Conservation (phyloP, 177 flowering plant genomes). For the Vitis hybrid region DNA sequence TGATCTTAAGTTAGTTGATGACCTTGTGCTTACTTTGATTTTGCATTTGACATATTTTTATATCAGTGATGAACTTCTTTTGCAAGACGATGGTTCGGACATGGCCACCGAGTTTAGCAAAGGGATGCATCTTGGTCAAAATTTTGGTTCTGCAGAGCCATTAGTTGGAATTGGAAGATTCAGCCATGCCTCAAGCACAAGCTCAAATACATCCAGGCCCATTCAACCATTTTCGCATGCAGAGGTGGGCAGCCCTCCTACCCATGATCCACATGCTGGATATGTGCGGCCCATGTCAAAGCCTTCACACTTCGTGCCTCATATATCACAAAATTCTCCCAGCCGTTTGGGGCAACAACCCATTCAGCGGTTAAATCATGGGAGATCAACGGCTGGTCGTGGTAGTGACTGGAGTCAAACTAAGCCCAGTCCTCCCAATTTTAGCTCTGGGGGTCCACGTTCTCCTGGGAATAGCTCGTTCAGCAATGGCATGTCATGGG, state of each 20-base stretch:
- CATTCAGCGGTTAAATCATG: conserved; percentile 48
- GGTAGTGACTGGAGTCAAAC: conserved; percentile 58
- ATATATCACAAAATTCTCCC: conserved; percentile 58
- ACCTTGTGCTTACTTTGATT: neutral
- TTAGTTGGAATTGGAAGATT: conserved; percentile 49
- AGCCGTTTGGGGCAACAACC: conserved; percentile 83
- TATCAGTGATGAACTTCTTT: conserved; percentile 86
- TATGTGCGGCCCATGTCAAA: conserved; percentile 46
- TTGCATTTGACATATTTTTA: conserved; percentile 6
- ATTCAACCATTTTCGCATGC: conserved; percentile 48
- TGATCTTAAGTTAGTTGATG: neutral
- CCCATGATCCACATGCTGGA: conserved; percentile 46
- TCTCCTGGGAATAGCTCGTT: conserved; percentile 60
- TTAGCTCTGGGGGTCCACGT: conserved; percentile 45
- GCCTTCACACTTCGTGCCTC: conserved; percentile 50
- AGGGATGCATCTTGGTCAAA: conserved; percentile 49
- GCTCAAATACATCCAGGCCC: conserved; percentile 34
- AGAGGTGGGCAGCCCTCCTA: conserved; percentile 54
- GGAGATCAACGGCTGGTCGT: conserved; percentile 39
- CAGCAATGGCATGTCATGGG: conserved; percentile 58
- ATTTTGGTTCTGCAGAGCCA: conserved; percentile 33
- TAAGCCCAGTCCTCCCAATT: conserved; percentile 46
- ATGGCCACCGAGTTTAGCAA: conserved; percentile 48
- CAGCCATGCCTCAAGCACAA: conserved; percentile 27
- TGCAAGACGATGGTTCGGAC: conserved; percentile 78